These are phyloP conservation scores for Gymnopus androsaceus DNA, from an alignment of 1,284 basidiomycete genomes.

Conservation along the genomic window DNA sequence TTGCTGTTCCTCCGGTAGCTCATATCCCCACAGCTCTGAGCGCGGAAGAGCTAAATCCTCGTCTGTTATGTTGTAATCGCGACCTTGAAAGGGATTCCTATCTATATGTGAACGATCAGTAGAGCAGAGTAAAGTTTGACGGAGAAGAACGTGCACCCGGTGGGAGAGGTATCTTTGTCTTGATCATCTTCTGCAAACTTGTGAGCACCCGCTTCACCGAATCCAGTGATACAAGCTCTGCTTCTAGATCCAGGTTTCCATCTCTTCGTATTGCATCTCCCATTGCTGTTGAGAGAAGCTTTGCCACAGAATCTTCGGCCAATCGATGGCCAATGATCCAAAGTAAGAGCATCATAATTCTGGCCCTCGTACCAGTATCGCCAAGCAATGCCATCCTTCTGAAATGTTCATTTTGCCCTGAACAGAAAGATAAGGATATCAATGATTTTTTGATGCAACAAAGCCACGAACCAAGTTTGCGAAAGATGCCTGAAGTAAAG, in stretches of 20 bases:
- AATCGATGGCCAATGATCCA: conserved; percentile 21
- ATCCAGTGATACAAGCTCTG: conserved; percentile 7
- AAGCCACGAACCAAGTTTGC: conserved; percentile 1
- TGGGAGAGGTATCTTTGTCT: conserved; percentile 16
- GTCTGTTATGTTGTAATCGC: conserved; percentile 12
- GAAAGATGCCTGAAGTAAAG: conserved; percentile 5
- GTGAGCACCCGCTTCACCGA: conserved; percentile 13
- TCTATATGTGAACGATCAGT: not conserved
- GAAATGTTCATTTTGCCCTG: conserved; percentile 20
- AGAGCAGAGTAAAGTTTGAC: not conserved
- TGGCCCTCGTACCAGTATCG: conserved; percentile 16
- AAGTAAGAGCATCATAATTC: conserved; percentile 21
- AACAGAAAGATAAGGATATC: not conserved
- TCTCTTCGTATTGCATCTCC: conserved; percentile 10
- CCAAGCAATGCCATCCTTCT: conserved; percentile 14
- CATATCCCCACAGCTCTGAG: conserved; percentile 18
- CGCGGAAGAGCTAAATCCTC: conserved; percentile 18
- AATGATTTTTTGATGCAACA: not conserved
- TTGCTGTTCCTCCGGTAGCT: conserved; percentile 10
- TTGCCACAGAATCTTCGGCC: conserved; percentile 11
- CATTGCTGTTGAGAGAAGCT: conserved; percentile 17
- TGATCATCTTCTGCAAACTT: conserved; percentile 18
- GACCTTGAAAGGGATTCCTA: conserved; percentile 18
- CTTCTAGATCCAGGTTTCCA: not conserved
- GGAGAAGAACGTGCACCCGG: not conserved